Conservation (phyloP, 352 stramenopile genomes). For the Pythium angustatum region DNA sequence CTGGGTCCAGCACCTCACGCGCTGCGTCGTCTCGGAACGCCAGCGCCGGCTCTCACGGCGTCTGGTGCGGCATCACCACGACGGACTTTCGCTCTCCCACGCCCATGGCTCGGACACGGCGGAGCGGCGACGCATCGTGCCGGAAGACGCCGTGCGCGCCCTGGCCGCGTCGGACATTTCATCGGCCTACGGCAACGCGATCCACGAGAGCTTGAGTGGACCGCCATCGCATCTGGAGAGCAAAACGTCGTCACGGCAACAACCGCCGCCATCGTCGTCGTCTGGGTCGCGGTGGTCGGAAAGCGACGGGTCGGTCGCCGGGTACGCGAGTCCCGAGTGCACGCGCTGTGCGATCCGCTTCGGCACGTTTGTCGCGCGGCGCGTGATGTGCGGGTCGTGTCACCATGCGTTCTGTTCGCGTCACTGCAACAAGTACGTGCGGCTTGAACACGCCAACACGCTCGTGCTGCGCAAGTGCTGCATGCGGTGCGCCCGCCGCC, state of each 20-base stretch:
- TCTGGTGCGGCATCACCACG: slow-evolving; percentile 25
- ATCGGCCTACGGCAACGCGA: slow-evolving; percentile 5
- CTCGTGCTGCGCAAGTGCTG: slow-evolving; percentile 48
- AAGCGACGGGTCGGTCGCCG: slow-evolving; percentile 5
- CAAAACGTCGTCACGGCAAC: slow-evolving; percentile 6
- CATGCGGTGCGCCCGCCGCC: slow-evolving; percentile 46
- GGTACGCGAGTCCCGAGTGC: slow-evolving; percentile 31
- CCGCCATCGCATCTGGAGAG: neutral
- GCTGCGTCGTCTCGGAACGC: slow-evolving; percentile 33
- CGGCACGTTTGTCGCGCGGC: slow-evolving; percentile 41
- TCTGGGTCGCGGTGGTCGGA: slow-evolving; percentile 20
- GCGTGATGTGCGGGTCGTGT: slow-evolving; percentile 65
- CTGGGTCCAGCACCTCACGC: slow-evolving; percentile 50
- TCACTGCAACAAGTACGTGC: slow-evolving; percentile 56
- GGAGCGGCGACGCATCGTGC: slow-evolving; percentile 50
- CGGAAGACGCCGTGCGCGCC: slow-evolving; percentile 45
- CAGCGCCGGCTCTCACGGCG: slow-evolving; percentile 21
- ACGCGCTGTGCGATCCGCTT: slow-evolving; percentile 58
- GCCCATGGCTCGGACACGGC: slow-evolving; percentile 27
- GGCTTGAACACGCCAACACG: slow-evolving; percentile 45
- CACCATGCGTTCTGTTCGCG: slow-evolving; percentile 55
- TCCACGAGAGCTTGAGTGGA: slow-evolving; percentile 13
- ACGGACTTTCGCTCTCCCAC: slow-evolving; percentile 9
- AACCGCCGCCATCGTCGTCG: slow-evolving; percentile 18
- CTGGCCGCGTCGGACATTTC: slow-evolving; percentile 7